Evolutionary conservation across 2,329 filamentous ascomycete genomes (phyloP).

Genomic region (Endoconidiophora laricicola): DNA sequence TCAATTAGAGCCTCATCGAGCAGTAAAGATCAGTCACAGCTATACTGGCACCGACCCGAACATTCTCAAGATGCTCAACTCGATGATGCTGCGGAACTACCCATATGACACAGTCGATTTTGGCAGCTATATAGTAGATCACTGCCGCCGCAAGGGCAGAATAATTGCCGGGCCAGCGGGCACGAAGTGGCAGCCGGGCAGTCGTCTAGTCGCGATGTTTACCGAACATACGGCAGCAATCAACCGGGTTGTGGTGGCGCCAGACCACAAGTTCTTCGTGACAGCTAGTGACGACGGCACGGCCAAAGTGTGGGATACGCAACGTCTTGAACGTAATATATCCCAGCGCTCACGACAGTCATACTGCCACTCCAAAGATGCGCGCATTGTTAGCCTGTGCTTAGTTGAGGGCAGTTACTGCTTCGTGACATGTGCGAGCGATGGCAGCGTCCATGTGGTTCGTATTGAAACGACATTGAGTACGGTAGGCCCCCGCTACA

Average conservation of each 20-base stretch:
- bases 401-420: slow-evolving; percentile 91
- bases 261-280: slow-evolving; percentile 88
- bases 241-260: slow-evolving; percentile 65
- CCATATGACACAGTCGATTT: slow-evolving; percentile 51
- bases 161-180: slow-evolving; percentile 28
- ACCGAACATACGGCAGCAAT: slow-evolving; percentile 73
- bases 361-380: slow-evolving; percentile 54
- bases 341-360: slow-evolving; percentile 76
- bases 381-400: slow-evolving; percentile 63
- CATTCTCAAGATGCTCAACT: slow-evolving; percentile 58
- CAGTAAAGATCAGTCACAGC: slow-evolving; percentile 42
- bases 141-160: slow-evolving; percentile 25
- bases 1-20: neutral
- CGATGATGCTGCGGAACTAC: slow-evolving; percentile 63
- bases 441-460: slow-evolving; percentile 80
- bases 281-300: slow-evolving; percentile 83
- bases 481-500: slow-evolving; percentile 44
- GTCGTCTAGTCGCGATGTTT: slow-evolving; percentile 72
- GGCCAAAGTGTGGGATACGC: slow-evolving; percentile 87
- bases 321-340: slow-evolving; percentile 77
- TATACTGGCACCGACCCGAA: slow-evolving; percentile 66
- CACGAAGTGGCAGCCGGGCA: slow-evolving; percentile 57
- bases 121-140: slow-evolving; percentile 40
- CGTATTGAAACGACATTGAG: slow-evolving; percentile 40
- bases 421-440: slow-evolving; percentile 77